Conservation (phyloP, 1,284 basidiomycete species). For the Chondrostereum purpureum region DNA sequence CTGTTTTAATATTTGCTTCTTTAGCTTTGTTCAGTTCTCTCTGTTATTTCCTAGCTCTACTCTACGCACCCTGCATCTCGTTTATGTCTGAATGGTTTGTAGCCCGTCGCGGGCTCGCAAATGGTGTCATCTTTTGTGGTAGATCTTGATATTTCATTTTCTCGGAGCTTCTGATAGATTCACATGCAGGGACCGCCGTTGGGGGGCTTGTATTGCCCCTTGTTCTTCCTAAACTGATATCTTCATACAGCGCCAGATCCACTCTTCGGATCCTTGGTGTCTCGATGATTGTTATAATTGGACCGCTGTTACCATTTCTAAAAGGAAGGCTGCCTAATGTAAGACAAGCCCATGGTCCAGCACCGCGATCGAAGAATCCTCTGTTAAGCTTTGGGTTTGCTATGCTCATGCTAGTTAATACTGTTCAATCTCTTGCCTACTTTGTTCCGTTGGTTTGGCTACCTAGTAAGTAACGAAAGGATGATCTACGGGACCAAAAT, state of each 20-base stretch:
- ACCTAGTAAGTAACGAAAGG: constrained; percentile 26
- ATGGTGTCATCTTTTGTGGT: constrained; percentile 36
- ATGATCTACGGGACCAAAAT: too few relatives aligned
- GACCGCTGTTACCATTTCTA: constrained; percentile 24
- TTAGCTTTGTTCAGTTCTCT: not conserved
- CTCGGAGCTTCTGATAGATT: not conserved
- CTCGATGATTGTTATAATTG: constrained; percentile 17
- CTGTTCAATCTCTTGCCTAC: constrained; percentile 26
- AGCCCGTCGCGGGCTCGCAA: constrained; percentile 30
- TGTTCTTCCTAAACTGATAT: constrained; percentile 24
- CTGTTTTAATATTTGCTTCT: not conserved
- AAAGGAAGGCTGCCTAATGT: constrained; percentile 27
- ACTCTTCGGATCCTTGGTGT: constrained; percentile 25
- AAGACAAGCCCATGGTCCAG: constrained; percentile 18
- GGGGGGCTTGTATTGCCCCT: constrained; percentile 33
- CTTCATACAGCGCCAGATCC: constrained; percentile 19
- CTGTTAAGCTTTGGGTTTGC: constrained; percentile 21
- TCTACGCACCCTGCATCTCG: constrained; percentile 29
- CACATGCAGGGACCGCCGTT: constrained; percentile 22
- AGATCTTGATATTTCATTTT: constrained; percentile 1
- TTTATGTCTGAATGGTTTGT: constrained; percentile 40
- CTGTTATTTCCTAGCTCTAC: constrained; percentile 20
- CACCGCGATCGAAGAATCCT: constrained; percentile 12
- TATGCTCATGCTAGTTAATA: constrained; percentile 23
- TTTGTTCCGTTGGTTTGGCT: constrained; percentile 30